These are phyloP conservation scores for Coccomyxa sp. DNA, from an alignment of 139 green algal genomes.

Conservation along the genomic window DNA sequence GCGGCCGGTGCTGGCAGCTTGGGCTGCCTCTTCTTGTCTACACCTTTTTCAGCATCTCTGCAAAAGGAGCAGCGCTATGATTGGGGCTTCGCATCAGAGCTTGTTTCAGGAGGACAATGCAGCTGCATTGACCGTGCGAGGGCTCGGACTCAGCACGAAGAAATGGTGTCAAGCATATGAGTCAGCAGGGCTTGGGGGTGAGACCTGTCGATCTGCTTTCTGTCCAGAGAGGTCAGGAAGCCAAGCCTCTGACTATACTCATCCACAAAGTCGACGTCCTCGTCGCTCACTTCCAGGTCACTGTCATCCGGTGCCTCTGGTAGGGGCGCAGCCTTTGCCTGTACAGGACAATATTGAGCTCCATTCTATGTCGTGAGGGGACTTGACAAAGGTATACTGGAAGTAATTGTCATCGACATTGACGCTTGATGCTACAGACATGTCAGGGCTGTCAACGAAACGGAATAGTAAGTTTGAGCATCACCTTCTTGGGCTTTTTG, in stretches of 20 bases:
- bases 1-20: not conserved
- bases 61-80: not conserved
- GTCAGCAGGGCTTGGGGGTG: not conserved
- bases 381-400: too few species aligned
- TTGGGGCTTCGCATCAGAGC: not conserved
- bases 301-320: constrained; percentile 12
- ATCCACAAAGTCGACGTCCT: constrained; percentile 60
- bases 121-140: not conserved
- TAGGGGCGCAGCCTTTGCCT: too few species aligned
- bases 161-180: not conserved
- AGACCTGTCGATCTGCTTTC: constrained; percentile 32
- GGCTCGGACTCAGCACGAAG: constrained; percentile 17
- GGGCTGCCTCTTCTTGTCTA: constrained; percentile 15
- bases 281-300: constrained; percentile 43
- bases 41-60: not conserved
- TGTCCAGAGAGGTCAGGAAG: constrained; percentile 43
- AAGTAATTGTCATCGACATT: too few species aligned
- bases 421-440: too few species aligned
- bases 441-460: too few species aligned
- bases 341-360: too few species aligned
- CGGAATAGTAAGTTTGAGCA: too few species aligned
- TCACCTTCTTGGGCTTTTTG: too few species aligned
- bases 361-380: too few species aligned
- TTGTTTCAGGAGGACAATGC: not conserved
- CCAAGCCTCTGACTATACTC: constrained; percentile 29